phyloP scores from a whole-genome alignment of 2,329 filamentous ascomycete species.

The Pseudogymnoascus sp. region DNA sequence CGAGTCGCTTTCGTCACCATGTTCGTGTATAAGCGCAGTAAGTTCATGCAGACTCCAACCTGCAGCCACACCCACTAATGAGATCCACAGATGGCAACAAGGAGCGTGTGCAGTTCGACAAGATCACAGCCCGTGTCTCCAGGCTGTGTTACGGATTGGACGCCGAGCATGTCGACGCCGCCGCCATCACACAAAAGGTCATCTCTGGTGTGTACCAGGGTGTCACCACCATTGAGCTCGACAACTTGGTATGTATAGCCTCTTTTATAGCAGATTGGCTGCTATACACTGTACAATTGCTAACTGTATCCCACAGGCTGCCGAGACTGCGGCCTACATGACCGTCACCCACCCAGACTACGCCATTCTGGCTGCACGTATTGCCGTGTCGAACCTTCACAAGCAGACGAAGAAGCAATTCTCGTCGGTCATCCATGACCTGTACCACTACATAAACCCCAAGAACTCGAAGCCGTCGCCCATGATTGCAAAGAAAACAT shows the following conservation, averaged over 20 bases:
- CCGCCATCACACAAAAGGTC: slow-evolving; percentile 97
- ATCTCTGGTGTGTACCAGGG: slow-evolving; percentile 99
- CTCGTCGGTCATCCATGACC: slow-evolving; percentile 86
- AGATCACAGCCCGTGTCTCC: slow-evolving; percentile 98
- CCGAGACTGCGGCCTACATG: slow-evolving; percentile 99
- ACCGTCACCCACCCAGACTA: slow-evolving; percentile 99
- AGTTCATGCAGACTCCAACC: slow-evolving; percentile 16
- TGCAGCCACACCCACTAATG: slow-evolving; percentile 14
- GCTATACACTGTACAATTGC: slow-evolving; percentile 11
- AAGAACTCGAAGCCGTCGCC: slow-evolving; percentile 77
- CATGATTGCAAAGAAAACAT: slow-evolving; percentile 90
- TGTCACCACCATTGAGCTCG: slow-evolving; percentile 91
- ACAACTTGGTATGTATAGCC: slow-evolving; percentile 73
- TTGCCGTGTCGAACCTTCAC: slow-evolving; percentile 98
- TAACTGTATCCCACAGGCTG: slow-evolving; percentile 55
- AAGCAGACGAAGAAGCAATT: slow-evolving; percentile 99
- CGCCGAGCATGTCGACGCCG: slow-evolving; percentile 89
- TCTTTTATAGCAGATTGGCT: slow-evolving; percentile 21
- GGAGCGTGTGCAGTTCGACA: slow-evolving; percentile 99
- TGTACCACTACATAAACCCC: slow-evolving; percentile 94
- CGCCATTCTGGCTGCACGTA: slow-evolving; percentile 94
- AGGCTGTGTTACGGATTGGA: slow-evolving; percentile 96
- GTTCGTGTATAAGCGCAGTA: slow-evolving; percentile 32
- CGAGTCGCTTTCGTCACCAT: slow-evolving; percentile 18
- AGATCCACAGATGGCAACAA: slow-evolving; percentile 78